phyloP scores from a whole-genome alignment of 805 yeast genomes.

The Saccharomycopsis vini region DNA sequence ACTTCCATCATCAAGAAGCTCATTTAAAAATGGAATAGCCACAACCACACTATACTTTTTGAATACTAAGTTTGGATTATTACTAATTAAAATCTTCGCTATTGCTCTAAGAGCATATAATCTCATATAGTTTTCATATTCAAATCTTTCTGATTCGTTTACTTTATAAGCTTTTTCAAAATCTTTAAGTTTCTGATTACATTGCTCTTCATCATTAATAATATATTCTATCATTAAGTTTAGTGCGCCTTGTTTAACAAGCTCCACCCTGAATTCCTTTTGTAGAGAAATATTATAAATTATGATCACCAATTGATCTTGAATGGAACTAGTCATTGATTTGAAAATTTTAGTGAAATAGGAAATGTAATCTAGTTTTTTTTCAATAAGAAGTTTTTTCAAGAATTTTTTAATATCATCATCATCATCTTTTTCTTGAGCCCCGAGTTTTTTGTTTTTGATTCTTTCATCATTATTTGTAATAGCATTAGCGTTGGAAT shows the following conservation, averaged over 20 bases:
- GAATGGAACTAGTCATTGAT: conserved; percentile 21
- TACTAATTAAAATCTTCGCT: conserved; percentile 37
- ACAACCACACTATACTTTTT: conserved; percentile 33
- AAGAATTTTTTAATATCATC: conserved; percentile 22
- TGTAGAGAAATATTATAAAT: conserved; percentile 29
- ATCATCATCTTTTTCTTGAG: conserved; percentile 12
- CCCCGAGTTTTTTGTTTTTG: conserved; percentile 8
- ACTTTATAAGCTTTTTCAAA: conserved; percentile 9
- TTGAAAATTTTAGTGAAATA: conserved; percentile 16
- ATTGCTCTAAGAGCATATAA: conserved; percentile 33
- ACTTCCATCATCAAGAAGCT: conserved; percentile 35
- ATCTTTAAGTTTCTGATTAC: conserved; percentile 21
- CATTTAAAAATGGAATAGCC: conserved; percentile 40
- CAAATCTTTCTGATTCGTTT: background rate
- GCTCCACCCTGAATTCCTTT: conserved; percentile 25
- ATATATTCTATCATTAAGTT: conserved; percentile 33
- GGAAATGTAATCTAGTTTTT: conserved; percentile 11
- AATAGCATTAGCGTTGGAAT: conserved; percentile 28
- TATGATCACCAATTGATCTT: conserved; percentile 27
- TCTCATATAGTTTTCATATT: conserved; percentile 19
- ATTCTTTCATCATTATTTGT: conserved; percentile 18
- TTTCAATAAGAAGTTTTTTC: conserved; percentile 15
- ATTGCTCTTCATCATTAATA: conserved; percentile 25
- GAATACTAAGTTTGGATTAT: conserved; percentile 35
- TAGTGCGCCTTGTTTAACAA: conserved; percentile 40